Evolutionary conservation across 2,329 filamentous ascomycete species (phyloP), one percentile per base, ranked within the genome.

Genomic region (Cladosporium sp.): DNA sequence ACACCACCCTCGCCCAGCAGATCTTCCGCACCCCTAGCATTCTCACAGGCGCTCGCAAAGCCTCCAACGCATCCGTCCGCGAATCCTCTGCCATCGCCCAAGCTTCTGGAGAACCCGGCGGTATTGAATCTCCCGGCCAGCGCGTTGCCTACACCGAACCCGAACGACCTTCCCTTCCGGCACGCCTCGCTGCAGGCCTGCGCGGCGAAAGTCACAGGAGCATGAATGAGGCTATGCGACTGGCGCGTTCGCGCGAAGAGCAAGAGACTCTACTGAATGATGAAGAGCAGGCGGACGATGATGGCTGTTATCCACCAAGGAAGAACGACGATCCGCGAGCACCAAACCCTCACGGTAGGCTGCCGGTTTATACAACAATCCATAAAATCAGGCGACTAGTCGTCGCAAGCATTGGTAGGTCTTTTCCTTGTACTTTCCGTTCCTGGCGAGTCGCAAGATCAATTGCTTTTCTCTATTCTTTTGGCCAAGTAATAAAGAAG

Each of bases 321-420:
- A 62, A 53, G 59, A 68, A 57, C n/a, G 63, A 72, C 43, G 65
- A 70, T 50, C 62, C 72, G 4, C 69, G 71, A 53, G 61, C 63
- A 27, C 66, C 78, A 13, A 80, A 84, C 60, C 73, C 79, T 24
- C 82, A 86, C 67, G 75, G 74, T 17, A 74, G 81, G 56, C 70
- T 90, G 58, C 84, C 85, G 34, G 83, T 90, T 12, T 91, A 90
- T 70, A 86, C 80, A 43, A 90, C 84, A 57, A 89, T 90, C 60
- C 87, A 90, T 50, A 71, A 70, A 43, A 76, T 77, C 55, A 66
- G 73, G 45, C 59, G 73, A 22, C 61, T 77, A 27, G 57, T 77
- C 7, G 63, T 75, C 24, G 74, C 74, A 17, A 72, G 70, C 47
- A 76, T 77, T 49, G 69, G 69, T 71, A 58, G 37, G 66, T 53